Percentiles rank a stretch among this genome's conserved stretches.
Conservation (phyloP, 345 rosid species). For the Cardamine resedifolia region DNA sequence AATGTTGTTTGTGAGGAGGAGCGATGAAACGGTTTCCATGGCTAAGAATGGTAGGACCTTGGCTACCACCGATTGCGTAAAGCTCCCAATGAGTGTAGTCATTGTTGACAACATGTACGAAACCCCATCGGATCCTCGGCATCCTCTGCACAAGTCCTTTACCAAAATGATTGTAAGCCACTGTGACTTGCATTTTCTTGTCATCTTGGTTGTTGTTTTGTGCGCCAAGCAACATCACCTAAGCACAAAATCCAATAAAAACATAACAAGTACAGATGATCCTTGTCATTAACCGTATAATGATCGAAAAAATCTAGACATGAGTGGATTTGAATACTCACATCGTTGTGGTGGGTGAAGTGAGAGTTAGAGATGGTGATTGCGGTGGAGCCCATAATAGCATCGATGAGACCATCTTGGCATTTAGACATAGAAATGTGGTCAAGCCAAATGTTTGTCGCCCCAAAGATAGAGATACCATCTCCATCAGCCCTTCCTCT, state of each 20-base stretch:
- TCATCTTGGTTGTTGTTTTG: conserved; percentile 45
- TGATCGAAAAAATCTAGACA: background rate
- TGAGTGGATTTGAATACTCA: background rate
- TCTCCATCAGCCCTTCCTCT: conserved; percentile 76
- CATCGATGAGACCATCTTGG: conserved; percentile 76
- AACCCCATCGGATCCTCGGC: conserved; percentile 76
- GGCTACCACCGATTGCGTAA: conserved; percentile 78
- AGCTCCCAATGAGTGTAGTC: conserved; percentile 77
- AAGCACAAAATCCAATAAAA: background rate
- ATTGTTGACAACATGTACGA: conserved; percentile 75
- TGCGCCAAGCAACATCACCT: conserved; percentile 73
- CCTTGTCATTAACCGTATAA: background rate
- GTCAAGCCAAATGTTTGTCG: conserved; percentile 75
- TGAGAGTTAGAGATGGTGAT: conserved; percentile 81
- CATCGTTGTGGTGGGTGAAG: conserved; percentile 70
- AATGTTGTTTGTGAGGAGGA: conserved; percentile 35
- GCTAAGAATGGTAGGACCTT: conserved; percentile 64
- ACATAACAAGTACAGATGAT: background rate
- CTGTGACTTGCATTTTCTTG: conserved; percentile 58
- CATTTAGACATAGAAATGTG: conserved; percentile 72
- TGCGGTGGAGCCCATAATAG: conserved; percentile 65
- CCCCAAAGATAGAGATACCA: conserved; percentile 68
- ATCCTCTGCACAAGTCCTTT: conserved; percentile 73
- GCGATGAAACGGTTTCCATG: conserved; percentile 81
- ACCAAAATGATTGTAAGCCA: conserved; percentile 79